A percentile compares a stretch with the other conserved stretches of the same genome.
Evolutionary conservation across 805 yeast species (phyloP).

Genomic region (Saccharomycopsis babjevae): DNA sequence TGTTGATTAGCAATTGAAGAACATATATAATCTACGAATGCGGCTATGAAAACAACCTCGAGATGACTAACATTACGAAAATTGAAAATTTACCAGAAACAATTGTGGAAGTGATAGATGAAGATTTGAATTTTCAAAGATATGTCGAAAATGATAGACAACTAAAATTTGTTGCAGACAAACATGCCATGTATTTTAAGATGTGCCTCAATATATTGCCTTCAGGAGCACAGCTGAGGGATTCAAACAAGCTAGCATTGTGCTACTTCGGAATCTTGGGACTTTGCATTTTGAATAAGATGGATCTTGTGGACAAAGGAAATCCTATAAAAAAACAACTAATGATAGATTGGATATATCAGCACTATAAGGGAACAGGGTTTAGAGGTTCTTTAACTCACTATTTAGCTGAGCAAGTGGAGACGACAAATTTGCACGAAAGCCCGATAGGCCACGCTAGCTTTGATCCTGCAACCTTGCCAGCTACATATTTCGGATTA

Average conservation of each 20-base stretch:
- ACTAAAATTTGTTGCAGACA: slow-evolving; percentile 14
- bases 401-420: slow-evolving; percentile 16
- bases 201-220: slow-evolving; percentile 49
- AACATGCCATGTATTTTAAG: slow-evolving; percentile 35
- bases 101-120: not conserved
- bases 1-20: too few species aligned
- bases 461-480: slow-evolving; percentile 55
- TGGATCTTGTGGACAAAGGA: slow-evolving; percentile 24
- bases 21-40: too few species aligned
- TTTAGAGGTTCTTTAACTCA: slow-evolving; percentile 53
- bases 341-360: slow-evolving; percentile 36
- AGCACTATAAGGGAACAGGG: slow-evolving; percentile 37
- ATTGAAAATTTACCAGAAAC: slow-evolving; percentile 2
- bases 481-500: slow-evolving; percentile 72
- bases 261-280: slow-evolving; percentile 62
- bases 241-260: slow-evolving; percentile 60
- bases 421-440: not conserved
- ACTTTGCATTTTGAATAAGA: slow-evolving; percentile 35
- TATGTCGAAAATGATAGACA: not conserved
- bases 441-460: slow-evolving; percentile 6
- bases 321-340: slow-evolving; percentile 22
- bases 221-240: slow-evolving; percentile 45
- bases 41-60: too few species aligned
- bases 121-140: not conserved
- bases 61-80: not conserved